Conservation (phyloP, 2,329 filamentous ascomycete genomes). For the Cladosporium sp. region DNA sequence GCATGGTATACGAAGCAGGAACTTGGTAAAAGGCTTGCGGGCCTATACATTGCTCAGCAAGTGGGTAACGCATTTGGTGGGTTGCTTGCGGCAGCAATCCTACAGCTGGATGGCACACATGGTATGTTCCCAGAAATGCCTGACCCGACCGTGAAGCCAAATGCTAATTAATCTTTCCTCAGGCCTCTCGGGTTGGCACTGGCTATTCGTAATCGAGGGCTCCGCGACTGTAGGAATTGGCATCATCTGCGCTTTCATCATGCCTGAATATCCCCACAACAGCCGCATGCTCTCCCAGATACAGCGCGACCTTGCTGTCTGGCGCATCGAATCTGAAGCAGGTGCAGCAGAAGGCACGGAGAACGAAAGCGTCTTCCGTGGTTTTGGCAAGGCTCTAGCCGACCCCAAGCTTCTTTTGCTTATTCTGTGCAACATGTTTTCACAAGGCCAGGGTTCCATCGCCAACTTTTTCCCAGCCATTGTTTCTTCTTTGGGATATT, state of each 20-base stretch:
- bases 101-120: constrained; percentile 47
- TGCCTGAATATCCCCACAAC: constrained; percentile 47
- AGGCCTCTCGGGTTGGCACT: constrained; percentile 70
- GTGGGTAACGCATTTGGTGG: constrained; percentile 51
- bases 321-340: constrained; percentile 35
- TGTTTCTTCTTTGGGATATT: constrained; percentile 65
- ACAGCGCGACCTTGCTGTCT: constrained; percentile 27
- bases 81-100: constrained; percentile 57
- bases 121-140: constrained; percentile 40
- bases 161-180: constrained; percentile 23
- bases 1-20: constrained; percentile 52
- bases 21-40: constrained; percentile 26
- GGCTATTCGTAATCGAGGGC: constrained; percentile 47
- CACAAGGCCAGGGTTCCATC: constrained; percentile 24
- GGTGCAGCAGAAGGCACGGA: constrained; percentile 47
- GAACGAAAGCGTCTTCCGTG: constrained; percentile 48
- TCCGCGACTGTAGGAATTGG: constrained; percentile 52
- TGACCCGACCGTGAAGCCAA: neutral
- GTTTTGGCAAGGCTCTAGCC: constrained; percentile 34
- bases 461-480: constrained; percentile 33
- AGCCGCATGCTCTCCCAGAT: constrained; percentile 41
- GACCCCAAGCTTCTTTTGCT: constrained; percentile 31
- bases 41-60: constrained; percentile 35
- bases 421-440: constrained; percentile 34
- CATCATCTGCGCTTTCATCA: constrained; percentile 47